These are phyloP conservation scores for Phoenix dactylifera DNA, from an alignment of 176 grass and related monocot species.

Conservation along the genomic window DNA sequence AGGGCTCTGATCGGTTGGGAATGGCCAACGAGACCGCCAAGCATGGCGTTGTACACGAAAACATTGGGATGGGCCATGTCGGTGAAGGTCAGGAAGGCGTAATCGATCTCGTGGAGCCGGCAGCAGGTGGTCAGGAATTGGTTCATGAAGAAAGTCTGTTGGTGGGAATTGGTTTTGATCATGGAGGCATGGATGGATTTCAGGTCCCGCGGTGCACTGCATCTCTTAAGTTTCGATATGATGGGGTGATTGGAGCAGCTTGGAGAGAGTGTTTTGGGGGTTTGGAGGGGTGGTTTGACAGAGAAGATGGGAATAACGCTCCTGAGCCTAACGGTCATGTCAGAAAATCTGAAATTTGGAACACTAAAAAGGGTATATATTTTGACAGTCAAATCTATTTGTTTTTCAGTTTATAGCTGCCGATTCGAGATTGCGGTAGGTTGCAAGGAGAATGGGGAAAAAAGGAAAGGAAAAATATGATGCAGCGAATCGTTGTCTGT, in stretches of 20 bases:
- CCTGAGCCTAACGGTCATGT: too few relatives aligned
- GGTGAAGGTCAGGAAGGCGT: constrained; percentile 4
- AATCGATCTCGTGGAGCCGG: not conserved
- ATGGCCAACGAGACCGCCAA: constrained; percentile 6
- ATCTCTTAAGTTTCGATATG: not conserved
- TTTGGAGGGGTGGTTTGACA: not conserved
- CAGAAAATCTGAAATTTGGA: too few relatives aligned
- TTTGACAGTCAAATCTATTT: too few relatives aligned
- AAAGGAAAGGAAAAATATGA: too few relatives aligned
- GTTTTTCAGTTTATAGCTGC: too few relatives aligned
- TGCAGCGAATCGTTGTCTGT: too few relatives aligned
- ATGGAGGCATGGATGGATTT: constrained; percentile 7
- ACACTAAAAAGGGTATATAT: too few relatives aligned
- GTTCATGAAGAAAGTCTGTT: constrained; percentile 9
- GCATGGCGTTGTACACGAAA: constrained; percentile 16
- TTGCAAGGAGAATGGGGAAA: too few relatives aligned
- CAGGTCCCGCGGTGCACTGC: not conserved
- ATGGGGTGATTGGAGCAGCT: not conserved
- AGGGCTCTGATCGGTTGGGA: not conserved
- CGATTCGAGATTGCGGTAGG: too few relatives aligned
- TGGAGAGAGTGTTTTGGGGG: not conserved
- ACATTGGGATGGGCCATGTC: constrained; percentile 10
- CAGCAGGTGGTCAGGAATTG: constrained; percentile 11
- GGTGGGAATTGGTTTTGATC: constrained; percentile 8
- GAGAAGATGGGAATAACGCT: too few relatives aligned